These are phyloP conservation scores for Annona cherimola DNA, from an alignment of 164 flowering plant species.

Conservation along the genomic window DNA sequence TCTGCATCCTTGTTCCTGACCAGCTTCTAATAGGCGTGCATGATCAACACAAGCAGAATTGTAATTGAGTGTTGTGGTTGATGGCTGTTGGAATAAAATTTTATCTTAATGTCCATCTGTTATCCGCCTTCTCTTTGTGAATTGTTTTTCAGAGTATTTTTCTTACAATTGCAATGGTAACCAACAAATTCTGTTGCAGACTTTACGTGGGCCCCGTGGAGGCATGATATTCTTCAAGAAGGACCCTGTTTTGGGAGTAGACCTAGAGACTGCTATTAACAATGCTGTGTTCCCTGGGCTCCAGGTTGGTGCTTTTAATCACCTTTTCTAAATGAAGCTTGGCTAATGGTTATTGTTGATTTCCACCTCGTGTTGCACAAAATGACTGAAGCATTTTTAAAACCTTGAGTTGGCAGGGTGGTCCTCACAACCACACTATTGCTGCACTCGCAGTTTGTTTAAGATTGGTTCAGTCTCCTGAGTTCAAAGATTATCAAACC, in stretches of 20 bases:
- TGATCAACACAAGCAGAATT: background rate
- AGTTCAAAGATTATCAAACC: constrained; percentile 62
- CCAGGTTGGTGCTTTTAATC: constrained; percentile 45
- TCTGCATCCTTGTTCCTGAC: background rate
- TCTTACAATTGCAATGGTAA: constrained; percentile 1
- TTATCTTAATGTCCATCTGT: background rate
- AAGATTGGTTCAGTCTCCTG: constrained; percentile 64
- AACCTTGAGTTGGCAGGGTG: constrained; percentile 51
- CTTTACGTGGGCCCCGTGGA: constrained; percentile 78
- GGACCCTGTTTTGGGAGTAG: constrained; percentile 77
- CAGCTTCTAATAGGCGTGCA: background rate
- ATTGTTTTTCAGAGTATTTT: too few relatives aligned
- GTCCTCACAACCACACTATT: constrained; percentile 97
- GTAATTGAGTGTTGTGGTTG: background rate
- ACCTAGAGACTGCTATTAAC: constrained; percentile 77
- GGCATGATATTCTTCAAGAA: constrained; percentile 77
- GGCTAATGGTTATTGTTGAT: background rate
- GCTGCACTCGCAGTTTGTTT: constrained; percentile 76
- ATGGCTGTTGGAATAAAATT: background rate
- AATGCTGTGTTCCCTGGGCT: constrained; percentile 93
- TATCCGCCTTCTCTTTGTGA: background rate
- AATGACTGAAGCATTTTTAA: background rate
- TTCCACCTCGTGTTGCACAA: background rate
- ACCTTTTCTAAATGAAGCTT: background rate
- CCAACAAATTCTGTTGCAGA: constrained; percentile 21